These are phyloP conservation scores for Pseudonectria foliicola DNA, from an alignment of 2,329 filamentous ascomycete species.

Conservation along the genomic window DNA sequence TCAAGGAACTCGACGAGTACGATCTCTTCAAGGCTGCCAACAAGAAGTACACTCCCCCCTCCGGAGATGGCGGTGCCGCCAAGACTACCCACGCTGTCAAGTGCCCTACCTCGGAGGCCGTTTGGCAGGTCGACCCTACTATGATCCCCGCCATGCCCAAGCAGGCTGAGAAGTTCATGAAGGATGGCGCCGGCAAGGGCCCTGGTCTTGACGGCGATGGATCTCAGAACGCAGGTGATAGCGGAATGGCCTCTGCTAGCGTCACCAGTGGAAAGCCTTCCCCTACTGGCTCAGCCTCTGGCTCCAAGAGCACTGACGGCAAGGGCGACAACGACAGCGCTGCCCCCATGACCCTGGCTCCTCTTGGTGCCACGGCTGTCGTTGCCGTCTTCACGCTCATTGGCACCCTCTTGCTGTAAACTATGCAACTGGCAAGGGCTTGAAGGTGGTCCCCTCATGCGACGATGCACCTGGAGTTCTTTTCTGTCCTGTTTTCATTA, in stretches of 20 bases:
- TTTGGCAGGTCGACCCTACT: slow-evolving; percentile 46
- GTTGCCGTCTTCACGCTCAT: slow-evolving; percentile 31
- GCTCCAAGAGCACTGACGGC: slow-evolving; percentile 5
- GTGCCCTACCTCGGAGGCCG: slow-evolving; percentile 42
- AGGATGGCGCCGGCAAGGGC: slow-evolving; percentile 44
- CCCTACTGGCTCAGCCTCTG: slow-evolving; percentile 15
- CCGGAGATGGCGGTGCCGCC: slow-evolving; percentile 42
- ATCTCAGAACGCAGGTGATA: slow-evolving; percentile 44
- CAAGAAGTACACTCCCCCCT: slow-evolving; percentile 41
- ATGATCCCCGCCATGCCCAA: slow-evolving; percentile 45
- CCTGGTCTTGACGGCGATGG: slow-evolving; percentile 46
- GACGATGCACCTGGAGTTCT: no score
- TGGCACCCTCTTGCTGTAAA: slow-evolving; percentile 34
- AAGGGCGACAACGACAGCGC: slow-evolving; percentile 25
- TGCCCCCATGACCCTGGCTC: slow-evolving; percentile 23
- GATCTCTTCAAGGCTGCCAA: slow-evolving; percentile 42
- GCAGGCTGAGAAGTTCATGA: slow-evolving; percentile 46
- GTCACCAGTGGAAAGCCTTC: slow-evolving; percentile 27
- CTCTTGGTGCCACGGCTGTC: slow-evolving; percentile 30
- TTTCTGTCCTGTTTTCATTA: no score
- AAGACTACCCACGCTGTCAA: slow-evolving; percentile 38
- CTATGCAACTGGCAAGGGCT: slow-evolving; percentile 8
- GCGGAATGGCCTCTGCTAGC: slow-evolving; percentile 40
- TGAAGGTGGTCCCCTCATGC: not conserved
- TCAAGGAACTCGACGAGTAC: slow-evolving; percentile 57